Evolutionary conservation across 2,329 filamentous ascomycete species (phyloP).

Genomic region (Verticillium alfalfae): DNA sequence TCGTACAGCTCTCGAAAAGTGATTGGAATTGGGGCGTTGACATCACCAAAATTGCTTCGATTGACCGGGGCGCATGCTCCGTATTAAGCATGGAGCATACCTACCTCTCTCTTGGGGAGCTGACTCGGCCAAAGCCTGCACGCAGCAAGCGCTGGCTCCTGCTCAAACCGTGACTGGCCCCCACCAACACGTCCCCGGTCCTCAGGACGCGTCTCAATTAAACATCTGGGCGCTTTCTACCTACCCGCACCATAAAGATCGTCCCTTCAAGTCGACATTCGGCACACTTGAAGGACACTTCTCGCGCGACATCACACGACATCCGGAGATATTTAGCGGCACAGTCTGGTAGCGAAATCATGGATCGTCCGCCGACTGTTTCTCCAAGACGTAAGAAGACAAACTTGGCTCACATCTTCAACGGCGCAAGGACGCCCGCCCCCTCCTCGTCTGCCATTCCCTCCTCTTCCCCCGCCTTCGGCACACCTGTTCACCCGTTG

Average conservation of each 20-base stretch:
- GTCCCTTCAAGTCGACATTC: background rate
- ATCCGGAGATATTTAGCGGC: no score
- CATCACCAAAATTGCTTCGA: no score
- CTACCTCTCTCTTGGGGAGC: no score
- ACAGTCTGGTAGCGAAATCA: background rate
- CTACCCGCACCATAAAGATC: background rate
- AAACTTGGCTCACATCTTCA: constrained; percentile 29
- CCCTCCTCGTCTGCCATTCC: constrained; percentile 58
- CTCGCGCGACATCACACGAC: no score
- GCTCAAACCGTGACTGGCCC: background rate
- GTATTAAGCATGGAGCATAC: no score
- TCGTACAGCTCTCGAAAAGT: background rate
- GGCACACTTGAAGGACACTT: background rate
- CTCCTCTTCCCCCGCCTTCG: constrained; percentile 87
- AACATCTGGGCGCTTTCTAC: constrained; percentile 1
- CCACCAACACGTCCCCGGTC: background rate
- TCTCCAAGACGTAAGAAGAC: constrained; percentile 18
- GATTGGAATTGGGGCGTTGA: no score
- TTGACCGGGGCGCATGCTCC: no score
- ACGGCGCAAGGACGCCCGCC: constrained; percentile 21
- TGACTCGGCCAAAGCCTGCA: no score
- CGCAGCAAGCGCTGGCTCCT: no score
- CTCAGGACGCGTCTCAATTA: constrained; percentile 12
- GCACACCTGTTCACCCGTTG: constrained; percentile 76
- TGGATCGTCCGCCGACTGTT: constrained; percentile 2